phyloP scores from a whole-genome alignment of 257 asterid genomes.

The Nicotiana knightiana region DNA sequence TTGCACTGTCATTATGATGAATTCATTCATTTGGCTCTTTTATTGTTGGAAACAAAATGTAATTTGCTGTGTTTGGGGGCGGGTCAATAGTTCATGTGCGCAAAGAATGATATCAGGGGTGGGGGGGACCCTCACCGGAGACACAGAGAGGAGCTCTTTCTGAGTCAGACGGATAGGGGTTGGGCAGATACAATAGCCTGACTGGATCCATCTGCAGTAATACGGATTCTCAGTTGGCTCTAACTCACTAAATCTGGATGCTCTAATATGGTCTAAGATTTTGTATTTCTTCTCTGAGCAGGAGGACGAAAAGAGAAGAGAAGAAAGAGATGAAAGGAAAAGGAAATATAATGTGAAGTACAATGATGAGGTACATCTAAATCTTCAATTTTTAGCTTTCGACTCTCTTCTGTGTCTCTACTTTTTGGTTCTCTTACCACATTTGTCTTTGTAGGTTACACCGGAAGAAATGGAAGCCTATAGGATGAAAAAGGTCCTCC shows the following conservation, averaged over 20 bases:
- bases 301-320: constrained; percentile 84
- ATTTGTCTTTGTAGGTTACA: constrained; percentile 38
- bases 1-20: not conserved
- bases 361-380: constrained; percentile 67
- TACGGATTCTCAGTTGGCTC: not conserved
- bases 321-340: constrained; percentile 82
- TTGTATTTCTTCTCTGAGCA: constrained; percentile 14
- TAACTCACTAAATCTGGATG: not conserved
- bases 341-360: constrained; percentile 86
- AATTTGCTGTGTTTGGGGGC: not conserved
- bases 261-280: not conserved
- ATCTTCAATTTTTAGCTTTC: not conserved
- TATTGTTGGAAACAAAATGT: not conserved
- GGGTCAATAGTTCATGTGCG: not conserved
- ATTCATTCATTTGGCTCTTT: not conserved
- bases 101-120: not conserved
- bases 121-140: not conserved
- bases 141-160: too few relatives aligned
- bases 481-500: constrained; percentile 66
- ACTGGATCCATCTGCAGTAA: not conserved
- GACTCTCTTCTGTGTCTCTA: not conserved
- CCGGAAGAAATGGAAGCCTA: constrained; percentile 72
- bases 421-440: constrained; percentile 4
- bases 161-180: too few relatives aligned
- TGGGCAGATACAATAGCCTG: not conserved